Conservation (phyloP, 495 filamentous ascomycete species). For the Xylaria flabelliformis region DNA sequence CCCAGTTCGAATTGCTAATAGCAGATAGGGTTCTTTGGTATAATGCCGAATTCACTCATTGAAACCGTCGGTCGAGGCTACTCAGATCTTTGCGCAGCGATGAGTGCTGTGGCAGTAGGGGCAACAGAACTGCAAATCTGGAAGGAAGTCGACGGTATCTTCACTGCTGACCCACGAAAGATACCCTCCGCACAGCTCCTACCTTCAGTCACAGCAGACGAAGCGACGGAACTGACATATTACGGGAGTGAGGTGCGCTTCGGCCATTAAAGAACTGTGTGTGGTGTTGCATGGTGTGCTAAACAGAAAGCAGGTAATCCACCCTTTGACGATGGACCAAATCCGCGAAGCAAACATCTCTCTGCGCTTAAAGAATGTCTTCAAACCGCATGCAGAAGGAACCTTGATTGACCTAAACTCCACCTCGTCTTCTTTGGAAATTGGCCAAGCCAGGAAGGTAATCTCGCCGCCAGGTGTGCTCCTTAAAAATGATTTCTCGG, state of each 20-base stretch:
- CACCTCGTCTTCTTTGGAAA: slow-evolving; percentile 10
- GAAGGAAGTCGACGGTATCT: slow-evolving; percentile 65
- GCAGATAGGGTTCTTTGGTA: slow-evolving; percentile 56
- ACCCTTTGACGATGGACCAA: slow-evolving; percentile 54
- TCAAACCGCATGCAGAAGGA: slow-evolving; percentile 45
- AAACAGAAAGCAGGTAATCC: slow-evolving; percentile 43
- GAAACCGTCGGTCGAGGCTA: slow-evolving; percentile 57
- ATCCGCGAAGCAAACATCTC: slow-evolving; percentile 47
- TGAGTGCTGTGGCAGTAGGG: slow-evolving; percentile 54
- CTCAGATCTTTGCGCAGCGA: slow-evolving; percentile 60
- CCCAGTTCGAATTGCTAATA: slow-evolving; percentile 41
- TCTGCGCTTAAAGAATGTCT: slow-evolving; percentile 50
- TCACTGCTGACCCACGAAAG: slow-evolving; percentile 62
- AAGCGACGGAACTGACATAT: slow-evolving; percentile 62
- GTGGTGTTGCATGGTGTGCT: slow-evolving; percentile 15
- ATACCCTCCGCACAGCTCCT: slow-evolving; percentile 58
- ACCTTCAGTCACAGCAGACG: slow-evolving; percentile 56
- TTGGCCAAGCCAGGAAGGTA: slow-evolving; percentile 22
- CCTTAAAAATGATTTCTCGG: slow-evolving; percentile 47
- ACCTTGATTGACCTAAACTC: slow-evolving; percentile 46
- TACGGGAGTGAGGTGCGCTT: slow-evolving; percentile 55
- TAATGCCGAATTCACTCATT: slow-evolving; percentile 55
- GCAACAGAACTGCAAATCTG: slow-evolving; percentile 61
- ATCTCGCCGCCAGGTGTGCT: slow-evolving; percentile 40
- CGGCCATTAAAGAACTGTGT: background rate